Evolutionary conservation across 352 stramenopile genomes (phyloP).

Genomic region (Paralagenidium karlingii): DNA sequence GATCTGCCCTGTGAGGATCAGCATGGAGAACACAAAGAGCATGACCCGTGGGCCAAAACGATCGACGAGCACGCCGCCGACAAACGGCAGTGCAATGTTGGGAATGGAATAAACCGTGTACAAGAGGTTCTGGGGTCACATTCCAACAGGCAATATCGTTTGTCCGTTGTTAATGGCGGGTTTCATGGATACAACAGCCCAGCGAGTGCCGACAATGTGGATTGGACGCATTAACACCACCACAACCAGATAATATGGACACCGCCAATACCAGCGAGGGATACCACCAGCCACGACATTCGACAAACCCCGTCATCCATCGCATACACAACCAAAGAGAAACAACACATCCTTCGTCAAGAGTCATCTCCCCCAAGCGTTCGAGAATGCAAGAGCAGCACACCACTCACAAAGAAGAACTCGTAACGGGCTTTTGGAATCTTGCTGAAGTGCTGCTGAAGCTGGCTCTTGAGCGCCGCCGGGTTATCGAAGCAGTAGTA

Average conservation of each 20-base stretch:
- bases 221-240: too few species aligned
- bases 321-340: too few species aligned
- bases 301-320: too few species aligned
- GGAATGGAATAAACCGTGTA: conserved; percentile 91
- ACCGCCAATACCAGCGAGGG: too few species aligned
- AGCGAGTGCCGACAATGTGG: conserved; percentile 13
- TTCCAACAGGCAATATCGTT: conserved; percentile 2
- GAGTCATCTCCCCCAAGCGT: too few species aligned
- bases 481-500: conserved; percentile 90
- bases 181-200: conserved; percentile 13
- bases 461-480: conserved; percentile 72
- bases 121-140: conserved; percentile 83
- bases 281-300: too few species aligned
- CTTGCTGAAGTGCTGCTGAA: conserved; percentile 75
- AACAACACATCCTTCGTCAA: too few species aligned
- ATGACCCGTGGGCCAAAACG: conserved; percentile 75
- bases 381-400: neutral
- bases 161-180: conserved; percentile 7
- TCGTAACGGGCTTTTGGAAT: conserved; percentile 65
- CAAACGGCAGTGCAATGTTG: conserved; percentile 89
- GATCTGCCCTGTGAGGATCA: conserved; percentile 75
- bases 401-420: conserved; percentile 76
- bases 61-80: conserved; percentile 87
- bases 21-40: conserved; percentile 73
- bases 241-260: too few species aligned